Evolutionary conservation across 2,329 filamentous ascomycete species (phyloP).

Genomic region (Aschersonia sp.): DNA sequence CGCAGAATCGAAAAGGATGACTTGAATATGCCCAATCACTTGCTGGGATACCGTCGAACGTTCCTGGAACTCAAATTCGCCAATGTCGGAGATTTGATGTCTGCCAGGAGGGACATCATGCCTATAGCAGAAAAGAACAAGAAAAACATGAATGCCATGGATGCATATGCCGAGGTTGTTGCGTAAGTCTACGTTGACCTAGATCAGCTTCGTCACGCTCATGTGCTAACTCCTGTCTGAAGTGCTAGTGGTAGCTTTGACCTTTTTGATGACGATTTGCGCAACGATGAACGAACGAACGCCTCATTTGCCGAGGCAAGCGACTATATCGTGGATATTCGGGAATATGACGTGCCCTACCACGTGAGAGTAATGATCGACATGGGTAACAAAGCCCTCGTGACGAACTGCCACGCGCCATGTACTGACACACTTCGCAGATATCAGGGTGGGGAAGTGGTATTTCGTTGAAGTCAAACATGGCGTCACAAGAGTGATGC

Average conservation of each 20-base stretch:
- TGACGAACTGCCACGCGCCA: background rate
- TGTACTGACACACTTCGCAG: conserved; percentile 29
- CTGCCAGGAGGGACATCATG: conserved; percentile 71
- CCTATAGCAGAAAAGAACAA: conserved; percentile 94
- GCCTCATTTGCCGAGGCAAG: conserved; percentile 71
- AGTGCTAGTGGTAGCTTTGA: conserved; percentile 76
- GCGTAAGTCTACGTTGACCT: conserved; percentile 41
- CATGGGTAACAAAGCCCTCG: conserved; percentile 38
- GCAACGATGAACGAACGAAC: conserved; percentile 68
- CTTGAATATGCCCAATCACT: conserved; percentile 85
- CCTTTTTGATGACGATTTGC: conserved; percentile 83
- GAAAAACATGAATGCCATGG: conserved; percentile 92
- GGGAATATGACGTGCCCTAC: conserved; percentile 98
- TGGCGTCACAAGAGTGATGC: conserved; percentile 67
- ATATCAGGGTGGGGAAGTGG: conserved; percentile 94
- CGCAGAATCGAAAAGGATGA: conserved; percentile 82
- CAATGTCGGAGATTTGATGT: conserved; percentile 75
- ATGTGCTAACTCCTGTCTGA: background rate
- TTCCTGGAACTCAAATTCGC: conserved; percentile 79
- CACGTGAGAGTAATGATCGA: conserved; percentile 98
- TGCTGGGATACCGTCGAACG: conserved; percentile 77
- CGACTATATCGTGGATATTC: conserved; percentile 95
- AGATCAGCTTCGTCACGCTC: no score
- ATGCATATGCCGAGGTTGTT: conserved; percentile 93
- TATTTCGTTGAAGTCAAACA: conserved; percentile 93